Evolutionary conservation across 2,329 filamentous ascomycete species (phyloP), one percentile per base, ranked within the genome.

Genomic region (Colletotrichum aenigma): DNA sequence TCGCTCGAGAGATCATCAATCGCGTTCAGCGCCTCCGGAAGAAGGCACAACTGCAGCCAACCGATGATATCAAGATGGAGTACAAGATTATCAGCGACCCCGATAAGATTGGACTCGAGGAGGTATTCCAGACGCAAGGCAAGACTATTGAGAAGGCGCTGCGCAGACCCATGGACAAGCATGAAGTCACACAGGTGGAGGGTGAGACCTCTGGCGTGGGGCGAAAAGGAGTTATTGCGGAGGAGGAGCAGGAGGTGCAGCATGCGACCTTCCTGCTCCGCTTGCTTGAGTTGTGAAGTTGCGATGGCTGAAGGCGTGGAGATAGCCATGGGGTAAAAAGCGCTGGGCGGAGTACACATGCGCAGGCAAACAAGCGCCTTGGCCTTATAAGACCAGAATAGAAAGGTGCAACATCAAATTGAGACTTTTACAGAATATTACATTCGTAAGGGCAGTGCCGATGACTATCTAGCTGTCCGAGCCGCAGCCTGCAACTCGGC

Each of bases 31-130:
- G 95, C 79, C 89, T 98, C 77, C 93, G 97, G 78, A 99, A 99
- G 91, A 97, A 97, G 88, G 96, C 96, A 9, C 95, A 95, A 1
- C 89, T 99, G 68, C 92, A 96, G 78, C 93, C 96, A 2, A 98
- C 96, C 0, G 97, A 99, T 82, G 97, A 98, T 82, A 93, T 99
- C 77, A 95, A 94, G 86, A 98, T 99, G 94, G 94, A 97, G 84
- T 98, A 98, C 86, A 90, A 89, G 74, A 92, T 98, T 7, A 86
- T 97, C 65, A 90, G 91, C 9, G 96, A 98, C 81, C 94, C 95
- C 0, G 94, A 97, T 3, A 90, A 91, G 60, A 89, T 96, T 75
- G 95, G 95, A 7, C 84, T 98, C 28, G 91, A 90, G 26, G 84
- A 88, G 60, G 87, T 90, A 38, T 95, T 98, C 81, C 93, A 94